Evolutionary conservation across 257 asterid species (phyloP).

Genomic region (Rehmannia glutinosa): DNA sequence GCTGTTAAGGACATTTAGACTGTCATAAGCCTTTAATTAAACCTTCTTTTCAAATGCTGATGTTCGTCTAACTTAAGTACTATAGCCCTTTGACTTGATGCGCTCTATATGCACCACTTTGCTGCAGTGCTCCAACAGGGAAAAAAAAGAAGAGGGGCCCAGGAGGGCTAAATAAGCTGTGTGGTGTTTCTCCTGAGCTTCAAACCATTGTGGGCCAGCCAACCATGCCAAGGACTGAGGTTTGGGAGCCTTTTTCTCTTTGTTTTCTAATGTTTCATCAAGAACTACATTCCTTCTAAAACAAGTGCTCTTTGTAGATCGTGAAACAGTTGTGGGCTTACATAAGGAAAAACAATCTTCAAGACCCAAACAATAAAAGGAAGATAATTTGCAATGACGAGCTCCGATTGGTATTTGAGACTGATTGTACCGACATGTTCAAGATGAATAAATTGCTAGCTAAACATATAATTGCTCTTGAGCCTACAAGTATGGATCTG

Average conservation of each 20-base stretch:
- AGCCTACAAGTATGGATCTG: constrained; percentile 55
- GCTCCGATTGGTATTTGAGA: constrained; percentile 67
- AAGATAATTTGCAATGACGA: constrained; percentile 70
- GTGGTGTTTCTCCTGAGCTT: constrained; percentile 92
- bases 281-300: constrained; percentile 6
- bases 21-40: neutral
- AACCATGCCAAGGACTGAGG: constrained; percentile 95
- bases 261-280: neutral
- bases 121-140: constrained; percentile 58
- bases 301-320: constrained; percentile 40
- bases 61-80: neutral
- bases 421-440: constrained; percentile 83
- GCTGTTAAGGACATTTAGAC: neutral
- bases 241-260: constrained; percentile 14
- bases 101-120: neutral
- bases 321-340: constrained; percentile 81
- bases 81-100: constrained; percentile 8
- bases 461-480: constrained; percentile 69
- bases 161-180: constrained; percentile 88
- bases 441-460: constrained; percentile 88
- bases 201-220: constrained; percentile 92
- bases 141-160: constrained; percentile 92
- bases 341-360: constrained; percentile 72
- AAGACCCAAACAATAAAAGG: constrained; percentile 71
- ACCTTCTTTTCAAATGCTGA: neutral